These are phyloP conservation scores for Arthrocladium fulminans DNA, from an alignment of 2,329 filamentous ascomycete species.

Conservation along the genomic window DNA sequence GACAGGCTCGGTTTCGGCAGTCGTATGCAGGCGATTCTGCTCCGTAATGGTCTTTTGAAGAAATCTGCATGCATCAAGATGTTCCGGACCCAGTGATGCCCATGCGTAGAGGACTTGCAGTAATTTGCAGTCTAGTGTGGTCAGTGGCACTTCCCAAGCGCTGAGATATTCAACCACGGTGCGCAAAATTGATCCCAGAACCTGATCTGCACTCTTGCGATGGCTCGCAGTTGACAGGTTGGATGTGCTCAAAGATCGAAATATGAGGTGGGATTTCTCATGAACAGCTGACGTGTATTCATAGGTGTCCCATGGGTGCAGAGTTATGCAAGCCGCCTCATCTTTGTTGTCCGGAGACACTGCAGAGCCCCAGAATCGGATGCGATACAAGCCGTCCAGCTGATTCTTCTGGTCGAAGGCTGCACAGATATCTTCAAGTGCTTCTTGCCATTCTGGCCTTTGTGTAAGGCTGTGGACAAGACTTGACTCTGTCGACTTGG, in stretches of 20 bases:
- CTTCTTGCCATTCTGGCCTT: constrained; percentile 3
- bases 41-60: neutral
- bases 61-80: no score
- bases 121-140: neutral
- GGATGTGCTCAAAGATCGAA: neutral
- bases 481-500: neutral
- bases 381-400: constrained; percentile 41
- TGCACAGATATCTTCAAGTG: neutral
- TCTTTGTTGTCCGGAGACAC: constrained; percentile 38
- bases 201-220: neutral
- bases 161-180: neutral
- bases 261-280: constrained; percentile 7
- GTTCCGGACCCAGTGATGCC: neutral
- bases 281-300: constrained; percentile 41
- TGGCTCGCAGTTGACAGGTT: neutral
- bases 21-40: neutral
- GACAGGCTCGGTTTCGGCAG: neutral
- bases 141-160: no score
- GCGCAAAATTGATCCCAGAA: neutral
- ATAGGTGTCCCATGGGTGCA: constrained; percentile 50
- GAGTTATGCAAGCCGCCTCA: constrained; percentile 39
- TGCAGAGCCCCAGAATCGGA: constrained; percentile 47
- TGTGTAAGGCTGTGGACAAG: neutral
- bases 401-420: constrained; percentile 43
- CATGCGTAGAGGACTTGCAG: neutral